Evolutionary conservation across 164 flowering plant genomes (phyloP), one percentile per base, ranked within the genome.

Genomic region (Magnolia officinalis): DNA sequence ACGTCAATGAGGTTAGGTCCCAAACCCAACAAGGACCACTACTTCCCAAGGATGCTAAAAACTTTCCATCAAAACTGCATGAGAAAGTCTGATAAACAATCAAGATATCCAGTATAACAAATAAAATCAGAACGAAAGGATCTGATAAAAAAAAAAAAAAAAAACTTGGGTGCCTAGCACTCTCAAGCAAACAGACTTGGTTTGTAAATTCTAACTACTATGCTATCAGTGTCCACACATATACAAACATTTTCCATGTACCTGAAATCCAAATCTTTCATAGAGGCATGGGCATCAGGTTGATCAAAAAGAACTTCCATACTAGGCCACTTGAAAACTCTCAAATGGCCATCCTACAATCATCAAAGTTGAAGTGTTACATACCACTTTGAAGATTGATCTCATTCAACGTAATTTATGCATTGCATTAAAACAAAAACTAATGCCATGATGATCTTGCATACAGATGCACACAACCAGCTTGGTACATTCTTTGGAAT

Each of bases 201-300:
- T 16, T 37, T 55, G 61, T 16, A 55, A 55, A 55, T 55, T 55
- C 18, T 9, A 55, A 16, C 18, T 51, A 70, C 71, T 64, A 73
- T 1, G 59, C 49, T 31, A 74, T 37, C 18, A 73, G 74, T 9
- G 13, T 50, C 2, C 1, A 65, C 0, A 59, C 66, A 31, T 8
- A 31, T 45, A 51, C 8, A 37, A 37, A 37, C 45, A 37, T 63
- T 4, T 51, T 71, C 13, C 31, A 51, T 21, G 45, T 78, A 94
- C 99, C 98, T 94, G 91, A 96, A 94, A 87, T 87, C 81, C 80
- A 94, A 81, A 86, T 91, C 94, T 81, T 94, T 94, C 76, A 94
- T 89, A 72, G 91, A 68, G 59, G 88, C 16, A 87, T 94, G 89
- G 59, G 45, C 45, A 63, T 84, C 80, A 66, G 85, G 80, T 73